Evolutionary conservation across 768 basidiomycete species (phyloP).

Genomic region (Mycena capillaripes): DNA sequence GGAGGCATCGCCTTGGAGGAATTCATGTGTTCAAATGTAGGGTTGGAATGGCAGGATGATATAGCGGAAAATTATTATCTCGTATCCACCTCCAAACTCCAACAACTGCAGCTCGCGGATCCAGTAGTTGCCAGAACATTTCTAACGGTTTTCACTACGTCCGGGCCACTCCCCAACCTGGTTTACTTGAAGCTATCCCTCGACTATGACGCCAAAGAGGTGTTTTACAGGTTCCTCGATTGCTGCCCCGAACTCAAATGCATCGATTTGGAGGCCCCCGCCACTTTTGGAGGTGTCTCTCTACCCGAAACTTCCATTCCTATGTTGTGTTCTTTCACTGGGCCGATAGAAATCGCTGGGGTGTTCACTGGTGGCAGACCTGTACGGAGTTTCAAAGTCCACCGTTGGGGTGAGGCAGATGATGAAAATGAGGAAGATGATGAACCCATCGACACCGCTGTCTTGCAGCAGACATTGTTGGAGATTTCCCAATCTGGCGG

Average conservation of each 20-base stretch:
- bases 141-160: background rate
- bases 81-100: constrained; percentile 10
- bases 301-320: constrained; percentile 22
- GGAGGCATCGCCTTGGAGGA: constrained; percentile 1
- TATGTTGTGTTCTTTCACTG: background rate
- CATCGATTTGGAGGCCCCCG: constrained; percentile 9
- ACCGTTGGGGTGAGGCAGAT: too few relatives aligned
- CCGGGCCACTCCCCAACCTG: constrained; percentile 15
- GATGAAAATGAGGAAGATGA: background rate
- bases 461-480: constrained; percentile 3
- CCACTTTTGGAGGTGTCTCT: background rate
- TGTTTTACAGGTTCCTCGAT: constrained; percentile 23
- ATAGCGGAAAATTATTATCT: constrained; percentile 4
- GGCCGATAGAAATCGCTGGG: constrained; percentile 12
- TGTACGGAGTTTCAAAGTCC: background rate
- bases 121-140: background rate
- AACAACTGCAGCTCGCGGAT: background rate
- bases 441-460: background rate
- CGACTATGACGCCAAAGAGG: background rate
- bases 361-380: constrained; percentile 21
- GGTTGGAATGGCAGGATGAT: background rate
- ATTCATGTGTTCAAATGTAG: background rate
- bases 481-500: constrained; percentile 11
- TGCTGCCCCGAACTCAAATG: constrained; percentile 14
- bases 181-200: background rate